Evolutionary conservation across 768 basidiomycete genomes (phyloP), one percentile per base, ranked within the genome.

Genomic region (Imleria badia): DNA sequence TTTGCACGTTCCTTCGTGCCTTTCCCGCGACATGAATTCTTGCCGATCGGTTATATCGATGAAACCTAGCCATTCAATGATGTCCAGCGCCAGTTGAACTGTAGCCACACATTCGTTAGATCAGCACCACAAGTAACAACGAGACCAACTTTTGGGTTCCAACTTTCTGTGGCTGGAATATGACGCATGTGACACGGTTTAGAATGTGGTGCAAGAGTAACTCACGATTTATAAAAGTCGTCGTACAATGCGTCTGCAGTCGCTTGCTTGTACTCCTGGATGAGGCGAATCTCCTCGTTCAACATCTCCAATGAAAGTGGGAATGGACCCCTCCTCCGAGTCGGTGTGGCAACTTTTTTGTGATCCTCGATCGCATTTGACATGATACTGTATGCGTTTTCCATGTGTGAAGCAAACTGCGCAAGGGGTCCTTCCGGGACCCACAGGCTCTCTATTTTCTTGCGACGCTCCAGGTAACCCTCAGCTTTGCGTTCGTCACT

Each of bases 31-130:
- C 64, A 68, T 56, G 39, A 60, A 66, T 40, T 59, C 61, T 48
- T 67, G 59, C 30, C 56, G 61, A 19, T 67, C 66, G 12, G 65
- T 54, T 13, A 58, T 58, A 26, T 68, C 64, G 42, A 67, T 56
- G 45, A 59, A 66, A 30, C 56, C 55, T 23, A 67, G 38, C 66
- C 66, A 67, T 20, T 59, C 50, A 8, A 69, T 42, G 12, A 61
- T 58, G 29, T 61, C 40, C 43, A 61, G n/a, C 12, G 61, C 63
- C 5, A 66, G 48, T 45, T 68, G 63, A 52, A 63, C 65, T 66
- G 39, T n/a, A 40, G 15, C 19, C 50, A 50, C 17, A 40, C 9
- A 15, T 41, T 22, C 34, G 8, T 60, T 9, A 65, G 47, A 41
- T 29, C n/a, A 45, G 20, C 20, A 44, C 29, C 30, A 45, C 30